phyloP scores from a whole-genome alignment of 805 yeast species.

The Metschnikowia corniflorae region DNA sequence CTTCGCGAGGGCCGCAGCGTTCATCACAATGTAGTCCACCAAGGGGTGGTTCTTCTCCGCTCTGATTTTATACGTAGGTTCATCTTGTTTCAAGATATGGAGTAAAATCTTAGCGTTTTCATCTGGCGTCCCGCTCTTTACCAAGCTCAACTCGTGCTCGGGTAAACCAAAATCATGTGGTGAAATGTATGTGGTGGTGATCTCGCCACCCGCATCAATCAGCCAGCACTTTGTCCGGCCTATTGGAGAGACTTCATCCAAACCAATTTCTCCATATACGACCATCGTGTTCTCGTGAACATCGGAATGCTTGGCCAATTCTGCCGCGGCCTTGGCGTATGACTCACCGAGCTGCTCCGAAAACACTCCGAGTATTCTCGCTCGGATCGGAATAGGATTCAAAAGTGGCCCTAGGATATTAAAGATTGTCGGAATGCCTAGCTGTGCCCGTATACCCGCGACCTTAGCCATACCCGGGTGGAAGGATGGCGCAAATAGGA shows the following conservation, averaged over 20 bases:
- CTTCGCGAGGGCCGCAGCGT: slow-evolving; percentile 83
- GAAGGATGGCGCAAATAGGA: slow-evolving; percentile 88
- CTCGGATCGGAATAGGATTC: slow-evolving; percentile 80
- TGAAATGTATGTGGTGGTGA: slow-evolving; percentile 43
- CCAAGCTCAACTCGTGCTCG: slow-evolving; percentile 64
- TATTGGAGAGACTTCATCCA: slow-evolving; percentile 91
- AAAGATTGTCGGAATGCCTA: slow-evolving; percentile 92
- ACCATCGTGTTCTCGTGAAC: slow-evolving; percentile 64
- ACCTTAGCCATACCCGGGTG: slow-evolving; percentile 89
- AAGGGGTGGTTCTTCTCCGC: slow-evolving; percentile 50
- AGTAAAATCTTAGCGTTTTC: slow-evolving; percentile 69
- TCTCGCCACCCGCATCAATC: slow-evolving; percentile 42
- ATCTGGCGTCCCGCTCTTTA: slow-evolving; percentile 80
- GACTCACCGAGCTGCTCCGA: slow-evolving; percentile 73
- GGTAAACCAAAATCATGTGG: slow-evolving; percentile 83
- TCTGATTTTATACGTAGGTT: slow-evolving; percentile 43
- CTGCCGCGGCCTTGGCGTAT: slow-evolving; percentile 76
- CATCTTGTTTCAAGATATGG: slow-evolving; percentile 43
- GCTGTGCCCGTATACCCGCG: slow-evolving; percentile 66
- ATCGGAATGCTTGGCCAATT: slow-evolving; percentile 49
- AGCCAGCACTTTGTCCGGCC: slow-evolving; percentile 83
- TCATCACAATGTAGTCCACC: slow-evolving; percentile 85
- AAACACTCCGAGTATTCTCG: slow-evolving; percentile 88
- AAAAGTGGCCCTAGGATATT: slow-evolving; percentile 91
- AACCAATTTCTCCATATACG: slow-evolving; percentile 88